Base-by-base conservation (phyloP, 257 asterid species). In the Craterostigma plantagineum region DNA sequence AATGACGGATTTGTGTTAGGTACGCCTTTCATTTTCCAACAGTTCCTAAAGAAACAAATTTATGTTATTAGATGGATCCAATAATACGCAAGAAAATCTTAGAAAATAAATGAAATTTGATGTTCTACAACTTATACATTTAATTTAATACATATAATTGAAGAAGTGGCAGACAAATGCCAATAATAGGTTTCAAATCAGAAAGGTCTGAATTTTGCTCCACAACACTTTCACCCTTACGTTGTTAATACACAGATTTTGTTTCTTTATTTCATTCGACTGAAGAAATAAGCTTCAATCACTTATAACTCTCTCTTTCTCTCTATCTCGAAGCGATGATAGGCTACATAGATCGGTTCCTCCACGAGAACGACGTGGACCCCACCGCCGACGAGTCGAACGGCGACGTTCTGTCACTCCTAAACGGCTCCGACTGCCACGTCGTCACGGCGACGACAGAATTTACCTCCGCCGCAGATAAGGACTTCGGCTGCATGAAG, bases 401-500 rank as follows among this genome's bases (percentile, higher is more conserved):
- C 54, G 69, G 46, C 54, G 72, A 52, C 10, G 57, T 57, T 10
- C 30, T 48, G 12, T 57, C 64, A n/a, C 70, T 69, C 44, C 52
- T 62, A 42, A 47, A 49, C 38, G 65, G 67, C 18, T 2, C 2
- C 30, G 30, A 23, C 30, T 23, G 30, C 30, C 30, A 23, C 30
- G 30, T 23, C 30, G 6, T 12, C 3, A n/a, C n/a, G 40, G 40
- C 30, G 30, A 6, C 30, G 4, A 23, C 30, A 23, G 30, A 23
- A 23, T 23, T 23, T 6, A 23, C 30, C 30, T 23, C 30, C 30
- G 6, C 30, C 55, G 18, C 52, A 49, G 65, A 66, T 11, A 68
- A 45, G 43, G 94, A 90, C 30, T 90, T 90, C 64, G 98, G 98
- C 50, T 92, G 92, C 56, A 16, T 70, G 38, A 68, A 63, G n/a